Evolutionary conservation across 2,329 filamentous ascomycete genomes (phyloP).

Genomic region (Neonectria magnoliae): DNA sequence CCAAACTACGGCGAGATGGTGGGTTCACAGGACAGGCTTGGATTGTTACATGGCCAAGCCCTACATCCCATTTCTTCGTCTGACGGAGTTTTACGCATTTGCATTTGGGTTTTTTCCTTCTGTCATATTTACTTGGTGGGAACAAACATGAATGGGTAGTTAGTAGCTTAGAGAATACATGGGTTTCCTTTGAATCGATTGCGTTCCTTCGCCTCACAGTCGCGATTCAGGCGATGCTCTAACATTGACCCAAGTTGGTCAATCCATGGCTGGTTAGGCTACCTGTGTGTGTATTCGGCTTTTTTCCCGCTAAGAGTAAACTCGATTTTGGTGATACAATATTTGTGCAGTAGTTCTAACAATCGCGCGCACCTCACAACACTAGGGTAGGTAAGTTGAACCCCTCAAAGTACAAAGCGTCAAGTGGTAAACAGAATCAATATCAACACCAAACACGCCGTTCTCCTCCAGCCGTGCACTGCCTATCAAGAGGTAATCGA

Average conservation of each 20-base stretch:
- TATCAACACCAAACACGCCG: neutral
- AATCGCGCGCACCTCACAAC: no score
- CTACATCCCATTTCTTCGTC: constrained; percentile 1
- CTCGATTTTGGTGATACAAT: no score
- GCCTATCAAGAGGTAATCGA: neutral
- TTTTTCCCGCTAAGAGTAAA: no score
- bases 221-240: no score
- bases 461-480: neutral
- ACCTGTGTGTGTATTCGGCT: no score
- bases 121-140: neutral
- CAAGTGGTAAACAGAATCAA: neutral
- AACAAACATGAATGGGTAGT: neutral
- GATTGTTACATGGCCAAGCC: neutral
- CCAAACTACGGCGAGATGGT: neutral
- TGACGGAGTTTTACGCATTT: constrained; percentile 14
- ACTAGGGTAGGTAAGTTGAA: neutral
- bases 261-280: no score
- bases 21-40: neutral
- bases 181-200: neutral
- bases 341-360: no score
- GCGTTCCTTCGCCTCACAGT: neutral
- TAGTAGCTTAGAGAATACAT: constrained; percentile 8
- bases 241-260: no score
- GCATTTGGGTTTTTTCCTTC: neutral
- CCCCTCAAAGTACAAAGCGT: no score